A percentile compares a stretch with the other conserved stretches of the same genome.
These are phyloP conservation scores for Acanthamoeba rhysodes DNA, from an alignment of 208 protist genomes.

Conservation along the genomic window DNA sequence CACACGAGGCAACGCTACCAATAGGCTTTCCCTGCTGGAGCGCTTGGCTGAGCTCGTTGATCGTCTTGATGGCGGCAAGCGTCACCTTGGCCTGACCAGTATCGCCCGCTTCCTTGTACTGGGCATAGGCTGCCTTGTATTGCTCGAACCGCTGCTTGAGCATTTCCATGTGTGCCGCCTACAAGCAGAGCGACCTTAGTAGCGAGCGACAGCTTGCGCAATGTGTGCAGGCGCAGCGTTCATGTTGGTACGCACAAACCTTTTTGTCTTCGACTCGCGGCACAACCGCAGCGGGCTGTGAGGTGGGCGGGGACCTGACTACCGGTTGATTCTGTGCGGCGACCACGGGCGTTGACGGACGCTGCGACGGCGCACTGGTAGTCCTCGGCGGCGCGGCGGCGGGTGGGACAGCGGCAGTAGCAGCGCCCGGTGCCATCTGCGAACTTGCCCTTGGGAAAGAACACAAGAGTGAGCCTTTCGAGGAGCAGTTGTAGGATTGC, in stretches of 20 bases:
- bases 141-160: constrained; percentile 19
- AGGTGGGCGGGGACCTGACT: neutral
- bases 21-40: constrained; percentile 21
- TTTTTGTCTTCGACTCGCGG: neutral
- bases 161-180: neutral
- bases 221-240: neutral
- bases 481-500: neutral
- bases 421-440: neutral
- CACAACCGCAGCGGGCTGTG: neutral
- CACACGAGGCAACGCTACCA: neutral
- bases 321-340: constrained; percentile 26
- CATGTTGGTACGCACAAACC: neutral
- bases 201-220: neutral
- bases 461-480: neutral
- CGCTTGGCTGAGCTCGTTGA: constrained; percentile 12
- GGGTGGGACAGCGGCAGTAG: neutral
- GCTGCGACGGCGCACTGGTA: neutral
- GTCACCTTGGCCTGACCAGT: constrained; percentile 5
- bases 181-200: neutral
- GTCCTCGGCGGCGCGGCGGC: neutral
- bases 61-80: neutral
- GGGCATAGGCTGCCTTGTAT: constrained; percentile 23
- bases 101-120: constrained; percentile 36
- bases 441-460: neutral
- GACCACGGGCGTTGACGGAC: neutral